These are phyloP conservation scores for Naganishia onofrii DNA, from an alignment of 768 basidiomycete genomes.

Conservation along the genomic window DNA sequence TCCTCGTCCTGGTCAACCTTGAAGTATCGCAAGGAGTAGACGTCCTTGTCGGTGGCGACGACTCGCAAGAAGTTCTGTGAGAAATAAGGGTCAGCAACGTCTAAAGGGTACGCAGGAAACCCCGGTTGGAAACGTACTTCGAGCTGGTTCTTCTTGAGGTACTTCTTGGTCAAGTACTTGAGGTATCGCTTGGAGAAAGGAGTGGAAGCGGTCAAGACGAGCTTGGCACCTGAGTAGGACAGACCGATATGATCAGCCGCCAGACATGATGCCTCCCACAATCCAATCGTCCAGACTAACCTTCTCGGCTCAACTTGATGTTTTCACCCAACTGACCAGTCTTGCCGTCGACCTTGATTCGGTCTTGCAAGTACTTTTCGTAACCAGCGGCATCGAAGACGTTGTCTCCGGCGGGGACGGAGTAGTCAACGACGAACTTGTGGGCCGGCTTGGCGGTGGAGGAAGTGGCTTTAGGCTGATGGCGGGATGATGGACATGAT, in stretches of 20 bases:
- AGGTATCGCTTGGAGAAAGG: slow-evolving; percentile 95
- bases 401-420: slow-evolving; percentile 50
- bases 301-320: slow-evolving; percentile 81
- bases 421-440: slow-evolving; percentile 53
- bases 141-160: slow-evolving; percentile 83
- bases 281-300: slow-evolving; percentile 55
- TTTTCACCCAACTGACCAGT: slow-evolving; percentile 60
- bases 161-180: slow-evolving; percentile 96
- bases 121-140: neutral
- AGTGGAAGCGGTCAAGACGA: slow-evolving; percentile 79
- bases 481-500: slow-evolving; percentile 1
- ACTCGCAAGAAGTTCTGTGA: slow-evolving; percentile 93
- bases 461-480: slow-evolving; percentile 41
- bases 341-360: slow-evolving; percentile 54
- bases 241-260: neutral
- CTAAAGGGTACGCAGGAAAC: too few species aligned
- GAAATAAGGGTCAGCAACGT: slow-evolving; percentile 3
- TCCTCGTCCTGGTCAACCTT: slow-evolving; percentile 54
- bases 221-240: slow-evolving; percentile 60
- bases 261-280: neutral
- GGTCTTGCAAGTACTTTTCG: slow-evolving; percentile 65
- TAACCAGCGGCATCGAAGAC: slow-evolving; percentile 62
- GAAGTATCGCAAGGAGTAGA: slow-evolving; percentile 88
- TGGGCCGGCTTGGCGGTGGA: slow-evolving; percentile 48
- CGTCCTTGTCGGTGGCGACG: slow-evolving; percentile 87